Conservation (phyloP, 306 rosid genomes). For the Begonia fuchsioides region DNA sequence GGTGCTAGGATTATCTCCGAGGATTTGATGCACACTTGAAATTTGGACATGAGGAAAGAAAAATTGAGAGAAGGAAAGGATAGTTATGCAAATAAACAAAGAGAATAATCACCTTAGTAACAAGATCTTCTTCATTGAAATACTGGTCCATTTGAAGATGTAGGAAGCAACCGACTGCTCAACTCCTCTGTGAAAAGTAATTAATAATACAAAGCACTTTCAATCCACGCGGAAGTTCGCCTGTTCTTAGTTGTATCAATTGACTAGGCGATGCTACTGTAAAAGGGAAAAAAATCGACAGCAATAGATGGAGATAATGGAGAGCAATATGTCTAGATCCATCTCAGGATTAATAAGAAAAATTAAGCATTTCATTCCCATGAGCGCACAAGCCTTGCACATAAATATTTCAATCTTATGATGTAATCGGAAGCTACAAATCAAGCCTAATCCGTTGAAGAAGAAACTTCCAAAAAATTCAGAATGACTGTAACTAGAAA, state of each 20-base stretch:
- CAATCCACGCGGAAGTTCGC: conserved; percentile 34
- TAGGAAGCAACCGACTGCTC: conserved; percentile 55
- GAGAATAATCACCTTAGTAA: no score
- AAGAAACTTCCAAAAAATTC: conserved; percentile 12
- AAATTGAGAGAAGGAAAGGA: no score
- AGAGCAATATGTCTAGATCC: no score
- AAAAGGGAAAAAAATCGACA: conserved; percentile 33
- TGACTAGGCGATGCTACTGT: conserved; percentile 48
- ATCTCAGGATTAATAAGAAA: not conserved
- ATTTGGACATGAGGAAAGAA: no score
- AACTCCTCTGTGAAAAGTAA: conserved; percentile 65
- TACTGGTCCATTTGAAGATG: conserved; percentile 58
- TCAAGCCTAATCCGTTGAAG: not conserved
- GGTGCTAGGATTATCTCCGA: no score
- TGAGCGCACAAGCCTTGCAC: conserved; percentile 3
- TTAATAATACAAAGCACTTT: conserved; percentile 31
- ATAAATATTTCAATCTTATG: not conserved
- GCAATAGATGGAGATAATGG: no score
- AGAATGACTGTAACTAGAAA: conserved; percentile 39
- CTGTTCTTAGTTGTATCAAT: conserved; percentile 34
- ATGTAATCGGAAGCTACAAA: conserved; percentile 3
- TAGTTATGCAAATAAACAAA: no score
- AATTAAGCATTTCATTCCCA: conserved; percentile 27
- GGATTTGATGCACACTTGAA: no score
- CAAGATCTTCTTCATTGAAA: no score